Base-by-base conservation (phyloP, 148 eudicot species). In the Camellia granthamiana region DNA sequence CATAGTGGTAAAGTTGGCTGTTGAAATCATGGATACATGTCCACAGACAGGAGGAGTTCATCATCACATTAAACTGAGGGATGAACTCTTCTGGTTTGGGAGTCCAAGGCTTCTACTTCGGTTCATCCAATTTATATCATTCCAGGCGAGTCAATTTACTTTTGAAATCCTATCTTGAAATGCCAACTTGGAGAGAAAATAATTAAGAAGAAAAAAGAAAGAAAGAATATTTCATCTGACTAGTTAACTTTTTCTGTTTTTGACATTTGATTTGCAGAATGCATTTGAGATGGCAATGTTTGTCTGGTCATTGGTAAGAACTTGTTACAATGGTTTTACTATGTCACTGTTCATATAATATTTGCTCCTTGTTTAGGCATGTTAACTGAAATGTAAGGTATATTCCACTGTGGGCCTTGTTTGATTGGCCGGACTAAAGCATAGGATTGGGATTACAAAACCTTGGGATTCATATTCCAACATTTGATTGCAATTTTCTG, bases 271-370 rank as follows among this genome's bases (percentile, higher is more conserved):
- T 75, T 61, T 88, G 88, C 87, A 93, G 94, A 91, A 91, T 78
- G 95, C 97, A 42, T 89, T 91, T 75, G 95, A 93, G 85, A 89
- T 93, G 97, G 90, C 97, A 67, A 85, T 85, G 65, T 90, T 89
- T 85, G 23, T 93, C 10, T 93, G 95, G 97, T 93, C 94, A 60
- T 52, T 85, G 91, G 97, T 93, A 85, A 84, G 86, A 59, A 44
- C 65, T 62, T 64, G 14, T 60, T 51, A 42, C 56, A 13, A 11
- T 78, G 54, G 15, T 49, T 15, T 47, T 81, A 18, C 64, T 11
- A 41, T 59, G 6, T 52, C 4, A 6, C 38, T 68, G 47, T 30
- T 75, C 38, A 30, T 14, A n/a, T 13, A 11, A 38, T 16, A 18
- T 4, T 2, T 55, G 64, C 4, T 43, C 3, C 51, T 7, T 76